phyloP scores from a whole-genome alignment of 1,284 basidiomycete genomes.

The Cryptococcus maquisensis region DNA sequence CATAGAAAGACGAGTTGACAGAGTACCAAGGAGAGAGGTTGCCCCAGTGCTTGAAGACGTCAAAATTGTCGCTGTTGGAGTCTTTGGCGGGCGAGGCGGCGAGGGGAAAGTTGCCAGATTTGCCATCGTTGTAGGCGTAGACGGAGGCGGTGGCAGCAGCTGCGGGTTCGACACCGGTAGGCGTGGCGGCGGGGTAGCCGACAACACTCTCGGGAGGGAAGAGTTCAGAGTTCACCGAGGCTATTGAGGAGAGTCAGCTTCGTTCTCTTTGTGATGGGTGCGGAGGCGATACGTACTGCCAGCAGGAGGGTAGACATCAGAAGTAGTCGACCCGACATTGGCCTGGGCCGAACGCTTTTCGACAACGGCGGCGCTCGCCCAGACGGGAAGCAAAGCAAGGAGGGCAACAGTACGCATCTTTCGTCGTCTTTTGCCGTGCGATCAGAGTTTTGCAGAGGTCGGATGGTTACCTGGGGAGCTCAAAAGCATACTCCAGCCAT shows the following conservation, averaged over 20 bases:
- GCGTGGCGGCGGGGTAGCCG: constrained; percentile 53
- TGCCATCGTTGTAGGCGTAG: constrained; percentile 47
- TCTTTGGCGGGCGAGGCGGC: constrained; percentile 32
- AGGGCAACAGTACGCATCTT: constrained; percentile 8
- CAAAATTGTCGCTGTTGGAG: constrained; percentile 40
- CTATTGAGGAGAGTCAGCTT: constrained; percentile 5
- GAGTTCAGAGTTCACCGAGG: constrained; percentile 29
- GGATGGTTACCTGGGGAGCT: neutral
- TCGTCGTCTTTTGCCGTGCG: neutral
- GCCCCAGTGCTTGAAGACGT: constrained; percentile 72
- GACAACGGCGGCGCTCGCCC: constrained; percentile 21
- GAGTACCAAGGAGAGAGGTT: constrained; percentile 82
- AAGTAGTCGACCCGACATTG: constrained; percentile 27
- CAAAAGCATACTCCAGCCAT: no score
- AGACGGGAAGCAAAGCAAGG: constrained; percentile 23
- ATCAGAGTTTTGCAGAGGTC: neutral
- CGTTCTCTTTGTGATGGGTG: neutral
- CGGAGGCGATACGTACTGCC: constrained; percentile 20
- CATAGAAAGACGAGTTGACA: constrained; percentile 63
- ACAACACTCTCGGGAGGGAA: constrained; percentile 53
- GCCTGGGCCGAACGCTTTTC: constrained; percentile 18
- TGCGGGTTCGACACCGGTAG: constrained; percentile 55
- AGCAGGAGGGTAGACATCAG: constrained; percentile 33
- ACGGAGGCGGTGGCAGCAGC: constrained; percentile 53
- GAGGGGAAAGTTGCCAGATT: constrained; percentile 49